Evolutionary conservation across 306 rosid species (phyloP).

Genomic region (Neltuma alba): DNA sequence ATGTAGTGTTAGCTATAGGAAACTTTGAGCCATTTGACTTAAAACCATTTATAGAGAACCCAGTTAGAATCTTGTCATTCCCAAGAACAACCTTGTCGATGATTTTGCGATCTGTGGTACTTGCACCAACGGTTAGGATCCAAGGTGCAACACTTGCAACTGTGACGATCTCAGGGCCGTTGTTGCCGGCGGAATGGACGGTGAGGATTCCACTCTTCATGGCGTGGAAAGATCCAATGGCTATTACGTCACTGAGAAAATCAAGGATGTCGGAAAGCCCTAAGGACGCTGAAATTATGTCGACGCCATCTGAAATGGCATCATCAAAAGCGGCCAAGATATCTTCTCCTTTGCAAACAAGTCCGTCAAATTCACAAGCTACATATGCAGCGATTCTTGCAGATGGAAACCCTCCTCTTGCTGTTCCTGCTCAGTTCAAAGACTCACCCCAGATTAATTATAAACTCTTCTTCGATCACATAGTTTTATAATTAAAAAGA

Average conservation of each 20-base stretch:
- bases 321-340: conserved; percentile 57
- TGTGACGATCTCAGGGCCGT: neutral
- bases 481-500: too few relatives aligned
- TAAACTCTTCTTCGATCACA: too few relatives aligned
- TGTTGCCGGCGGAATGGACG: conserved; percentile 43
- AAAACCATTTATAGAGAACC: conserved; percentile 36
- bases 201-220: conserved; percentile 48
- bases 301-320: conserved; percentile 55
- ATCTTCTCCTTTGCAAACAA: neutral
- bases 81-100: conserved; percentile 42
- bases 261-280: neutral
- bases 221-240: conserved; percentile 55
- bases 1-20: conserved; percentile 3
- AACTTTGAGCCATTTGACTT: conserved; percentile 13
- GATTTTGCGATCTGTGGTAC: conserved; percentile 41
- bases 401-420: conserved; percentile 5
- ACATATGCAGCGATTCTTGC: neutral
- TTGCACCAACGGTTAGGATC: conserved; percentile 47
- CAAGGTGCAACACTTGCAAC: conserved; percentile 43
- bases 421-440: neutral
- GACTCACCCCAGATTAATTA: too few relatives aligned
- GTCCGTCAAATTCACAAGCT: neutral
- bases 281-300: conserved; percentile 42
- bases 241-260: neutral
- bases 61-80: conserved; percentile 33